A percentile compares a stretch with the other conserved stretches of the same genome.
These are phyloP conservation scores for Teratosphaeria nubilosa DNA, from an alignment of 2,329 filamentous ascomycete species.

Conservation along the genomic window DNA sequence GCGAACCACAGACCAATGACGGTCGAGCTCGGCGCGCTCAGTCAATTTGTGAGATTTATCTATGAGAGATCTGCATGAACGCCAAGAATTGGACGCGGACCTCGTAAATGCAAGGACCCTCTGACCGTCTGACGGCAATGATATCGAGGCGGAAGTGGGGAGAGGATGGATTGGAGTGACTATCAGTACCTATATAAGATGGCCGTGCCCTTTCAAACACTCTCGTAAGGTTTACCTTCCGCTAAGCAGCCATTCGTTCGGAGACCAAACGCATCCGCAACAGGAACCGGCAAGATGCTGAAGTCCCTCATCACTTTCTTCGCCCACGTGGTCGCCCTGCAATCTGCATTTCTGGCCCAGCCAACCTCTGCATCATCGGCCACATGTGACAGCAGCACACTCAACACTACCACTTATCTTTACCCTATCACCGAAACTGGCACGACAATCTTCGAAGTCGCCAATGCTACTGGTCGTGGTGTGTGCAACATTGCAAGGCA, in stretches of 20 bases:
- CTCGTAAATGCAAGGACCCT: not conserved
- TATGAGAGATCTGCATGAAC: not conserved
- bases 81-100: not conserved
- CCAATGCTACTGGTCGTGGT: not conserved
- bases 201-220: not conserved
- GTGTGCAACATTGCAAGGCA: not conserved
- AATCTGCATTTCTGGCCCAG: not conserved
- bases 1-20: not conserved
- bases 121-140: not conserved
- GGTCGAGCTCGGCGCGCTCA: not conserved
- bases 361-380: not conserved
- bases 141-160: no score
- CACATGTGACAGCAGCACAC: not conserved
- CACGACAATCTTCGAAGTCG: not conserved
- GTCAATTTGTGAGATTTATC: not conserved
- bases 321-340: not conserved
- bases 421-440: not conserved
- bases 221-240: not conserved
- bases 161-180: not conserved
- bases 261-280: no score
- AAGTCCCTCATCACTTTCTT: not conserved
- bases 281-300: not conserved
- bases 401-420: not conserved
- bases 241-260: not conserved
- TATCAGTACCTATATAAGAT: not conserved